Evolutionary conservation across 1,139 yeast species (phyloP).

Genomic region (Suhomyces bribrorum): DNA sequence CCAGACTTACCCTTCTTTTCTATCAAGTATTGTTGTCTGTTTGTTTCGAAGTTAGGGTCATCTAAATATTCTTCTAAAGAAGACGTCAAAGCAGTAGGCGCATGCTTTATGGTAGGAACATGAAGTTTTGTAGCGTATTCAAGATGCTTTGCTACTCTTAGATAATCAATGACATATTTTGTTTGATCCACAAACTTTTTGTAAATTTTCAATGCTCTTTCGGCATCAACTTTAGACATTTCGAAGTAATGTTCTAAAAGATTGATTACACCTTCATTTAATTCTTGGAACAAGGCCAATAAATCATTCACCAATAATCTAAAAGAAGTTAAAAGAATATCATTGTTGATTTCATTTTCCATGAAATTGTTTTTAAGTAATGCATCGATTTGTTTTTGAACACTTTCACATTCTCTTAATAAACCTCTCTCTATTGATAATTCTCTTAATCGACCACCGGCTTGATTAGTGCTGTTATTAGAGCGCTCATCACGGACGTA

Average conservation of each 20-base stretch:
- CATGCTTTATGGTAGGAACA: slow-evolving; percentile 95
- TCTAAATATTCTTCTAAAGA: slow-evolving; percentile 85
- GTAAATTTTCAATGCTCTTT: slow-evolving; percentile 80
- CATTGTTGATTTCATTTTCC: slow-evolving; percentile 79
- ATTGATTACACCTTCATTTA: slow-evolving; percentile 94
- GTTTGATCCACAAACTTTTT: slow-evolving; percentile 85
- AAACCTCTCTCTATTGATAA: slow-evolving; percentile 78
- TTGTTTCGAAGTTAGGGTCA: slow-evolving; percentile 81
- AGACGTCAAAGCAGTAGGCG: slow-evolving; percentile 88
- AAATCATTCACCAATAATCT: slow-evolving; percentile 85
- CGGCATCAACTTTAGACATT: slow-evolving; percentile 83
- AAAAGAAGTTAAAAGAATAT: slow-evolving; percentile 79
- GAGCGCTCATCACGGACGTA: slow-evolving; percentile 72
- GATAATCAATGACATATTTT: slow-evolving; percentile 79
- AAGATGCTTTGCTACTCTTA: slow-evolving; percentile 85
- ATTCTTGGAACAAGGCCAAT: slow-evolving; percentile 77
- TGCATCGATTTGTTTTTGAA: slow-evolving; percentile 77
- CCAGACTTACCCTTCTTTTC: slow-evolving; percentile 45
- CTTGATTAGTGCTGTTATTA: slow-evolving; percentile 45
- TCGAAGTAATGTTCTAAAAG: slow-evolving; percentile 92
- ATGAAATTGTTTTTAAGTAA: slow-evolving; percentile 72
- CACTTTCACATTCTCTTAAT: slow-evolving; percentile 80
- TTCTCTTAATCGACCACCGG: slow-evolving; percentile 65
- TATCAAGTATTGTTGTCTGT: slow-evolving; percentile 73
- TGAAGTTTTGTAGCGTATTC: slow-evolving; percentile 85